phyloP scores from a whole-genome alignment of 2,329 filamentous ascomycete species.

The Chaetomium olivaceum region DNA sequence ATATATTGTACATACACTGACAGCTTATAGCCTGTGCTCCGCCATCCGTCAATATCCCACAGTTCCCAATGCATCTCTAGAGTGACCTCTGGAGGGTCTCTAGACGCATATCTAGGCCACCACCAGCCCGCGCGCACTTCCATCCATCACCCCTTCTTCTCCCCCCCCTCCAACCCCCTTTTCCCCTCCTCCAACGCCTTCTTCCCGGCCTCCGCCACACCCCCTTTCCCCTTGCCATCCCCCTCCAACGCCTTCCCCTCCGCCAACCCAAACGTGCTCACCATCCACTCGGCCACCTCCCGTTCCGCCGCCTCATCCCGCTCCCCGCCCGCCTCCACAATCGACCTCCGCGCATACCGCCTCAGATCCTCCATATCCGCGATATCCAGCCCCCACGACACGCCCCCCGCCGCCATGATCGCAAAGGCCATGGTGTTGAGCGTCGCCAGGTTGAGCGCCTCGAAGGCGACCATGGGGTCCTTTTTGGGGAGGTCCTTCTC shows the following conservation, averaged over 20 bases:
- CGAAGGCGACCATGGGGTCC: slow-evolving; percentile 67
- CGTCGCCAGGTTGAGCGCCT: slow-evolving; percentile 83
- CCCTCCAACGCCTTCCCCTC: slow-evolving; percentile 28
- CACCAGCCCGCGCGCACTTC: not conserved
- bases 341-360: slow-evolving; percentile 48
- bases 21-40: not conserved
- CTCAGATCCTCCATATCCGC: slow-evolving; percentile 66
- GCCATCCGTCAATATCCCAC: not conserved
- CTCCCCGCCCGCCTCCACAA: slow-evolving; percentile 38
- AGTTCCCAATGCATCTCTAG: not conserved
- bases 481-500: slow-evolving; percentile 33
- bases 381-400: slow-evolving; percentile 77
- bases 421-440: slow-evolving; percentile 78
- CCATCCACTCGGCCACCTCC: slow-evolving; percentile 63
- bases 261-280: slow-evolving; percentile 56
- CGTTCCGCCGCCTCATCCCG: slow-evolving; percentile 56
- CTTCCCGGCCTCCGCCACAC: not conserved
- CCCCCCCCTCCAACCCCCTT: slow-evolving; percentile 3
- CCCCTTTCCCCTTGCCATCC: not conserved
- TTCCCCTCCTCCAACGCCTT: not conserved
- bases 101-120: not conserved
- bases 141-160: not conserved
- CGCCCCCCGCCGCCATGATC: slow-evolving; percentile 72
- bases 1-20: not conserved
- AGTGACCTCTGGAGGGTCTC: no score